Evolutionary conservation across 768 basidiomycete species (phyloP), one percentile per base, ranked within the genome.

Genomic region (Suillus spraguei): DNA sequence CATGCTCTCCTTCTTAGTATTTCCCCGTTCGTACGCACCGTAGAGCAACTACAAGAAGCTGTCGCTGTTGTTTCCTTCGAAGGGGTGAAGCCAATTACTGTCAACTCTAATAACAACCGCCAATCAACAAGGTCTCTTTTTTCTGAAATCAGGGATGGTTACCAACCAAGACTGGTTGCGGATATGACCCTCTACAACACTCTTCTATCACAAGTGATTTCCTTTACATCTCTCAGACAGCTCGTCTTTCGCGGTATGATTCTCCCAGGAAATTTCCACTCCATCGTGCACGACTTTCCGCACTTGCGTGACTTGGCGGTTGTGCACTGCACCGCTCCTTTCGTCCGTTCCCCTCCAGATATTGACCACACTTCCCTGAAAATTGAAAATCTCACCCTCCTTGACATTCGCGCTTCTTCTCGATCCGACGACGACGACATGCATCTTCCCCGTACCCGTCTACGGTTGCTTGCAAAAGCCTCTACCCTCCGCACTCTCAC

Each of bases 301-400:
- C 62, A 59, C 4, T 76, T 83, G 22, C 72, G 76, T 24, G 71
- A 67, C 9, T 74, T 83, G n/a, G 70, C 72, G 28, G 72, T 83
- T 63, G 80, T 82, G 55, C 75, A 79, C 47, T 83, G 81, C 60
- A 76, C 73, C 0, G 63, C 67, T 0, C 74, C 73, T 4, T 22
- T 68, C 35, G 63, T 61, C 3, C 71, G 72, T 0, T 69, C 70
- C 8, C 64, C 74, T 59, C 64, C 67, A 6, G 11, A 11, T n/a
- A 59, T 65, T 2, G 70, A 72, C 16, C 80, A 80, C 5, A 66
- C 73, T 20, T 66, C 69, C 22, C 76, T 83, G 17, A 80, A 81
- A 9, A 78, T 84, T 63, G 81, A 76, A 1, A 74, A 80, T 32
- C 78, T 84, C 24, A 78, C 77, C 20, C 69, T 84, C 59, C 49